Conservation (phyloP, 306 rosid genomes). For the Quercus cerris region DNA sequence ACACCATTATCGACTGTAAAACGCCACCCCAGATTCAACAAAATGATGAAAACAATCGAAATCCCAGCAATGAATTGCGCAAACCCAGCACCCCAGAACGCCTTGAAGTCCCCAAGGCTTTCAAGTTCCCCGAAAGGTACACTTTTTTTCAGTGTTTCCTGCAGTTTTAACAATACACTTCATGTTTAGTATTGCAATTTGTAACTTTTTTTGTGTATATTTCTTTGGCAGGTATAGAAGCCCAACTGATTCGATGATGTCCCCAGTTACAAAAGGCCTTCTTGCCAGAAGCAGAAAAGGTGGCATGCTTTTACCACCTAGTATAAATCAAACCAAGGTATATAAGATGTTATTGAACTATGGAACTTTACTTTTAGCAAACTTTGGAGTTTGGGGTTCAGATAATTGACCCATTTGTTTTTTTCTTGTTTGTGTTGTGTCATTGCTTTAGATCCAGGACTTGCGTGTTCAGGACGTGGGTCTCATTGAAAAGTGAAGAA, state of each 20-base stretch:
- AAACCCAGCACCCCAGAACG: constrained; percentile 59
- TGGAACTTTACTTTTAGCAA: background rate
- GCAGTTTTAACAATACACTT: background rate
- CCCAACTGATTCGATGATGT: constrained; percentile 85
- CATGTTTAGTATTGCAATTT: background rate
- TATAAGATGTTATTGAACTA: background rate
- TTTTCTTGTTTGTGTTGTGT: background rate
- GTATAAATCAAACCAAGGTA: constrained; percentile 49
- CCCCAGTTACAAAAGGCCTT: constrained; percentile 79
- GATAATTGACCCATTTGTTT: background rate
- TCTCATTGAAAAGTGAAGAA: constrained; percentile 32
- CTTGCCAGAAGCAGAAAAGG: constrained; percentile 70
- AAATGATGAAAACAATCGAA: constrained; percentile 20
- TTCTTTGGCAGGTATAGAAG: constrained; percentile 62
- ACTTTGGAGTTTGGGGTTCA: background rate
- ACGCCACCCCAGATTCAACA: constrained; percentile 38
- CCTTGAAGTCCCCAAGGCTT: constrained; percentile 75
- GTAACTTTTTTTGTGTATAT: background rate
- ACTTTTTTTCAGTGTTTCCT: background rate
- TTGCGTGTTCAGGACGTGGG: constrained; percentile 34
- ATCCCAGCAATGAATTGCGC: constrained; percentile 42
- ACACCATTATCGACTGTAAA: constrained; percentile 25
- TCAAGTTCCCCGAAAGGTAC: constrained; percentile 87
- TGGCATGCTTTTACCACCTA: constrained; percentile 52
- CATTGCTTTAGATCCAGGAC: constrained; percentile 41